A percentile compares a stretch with the other conserved stretches of the same genome.
These are phyloP conservation scores for Clarireedia homoeocarpa DNA, from an alignment of 2,329 filamentous ascomycete species.

Conservation along the genomic window DNA sequence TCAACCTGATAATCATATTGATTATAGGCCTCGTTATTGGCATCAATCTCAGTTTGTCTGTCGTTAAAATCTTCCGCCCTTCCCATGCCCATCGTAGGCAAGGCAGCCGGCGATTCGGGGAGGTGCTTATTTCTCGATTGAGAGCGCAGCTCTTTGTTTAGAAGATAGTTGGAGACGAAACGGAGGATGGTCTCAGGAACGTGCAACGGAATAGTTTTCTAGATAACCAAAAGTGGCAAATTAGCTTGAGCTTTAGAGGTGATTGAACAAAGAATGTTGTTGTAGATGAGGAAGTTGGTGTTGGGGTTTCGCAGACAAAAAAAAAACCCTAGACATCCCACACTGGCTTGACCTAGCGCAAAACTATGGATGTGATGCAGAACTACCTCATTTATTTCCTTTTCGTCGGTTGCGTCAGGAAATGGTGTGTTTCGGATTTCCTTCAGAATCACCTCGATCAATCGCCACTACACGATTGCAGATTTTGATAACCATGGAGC, in stretches of 20 bases:
- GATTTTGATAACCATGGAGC: constrained; percentile 1
- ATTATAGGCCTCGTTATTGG: constrained; percentile 51
- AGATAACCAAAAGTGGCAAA: not conserved
- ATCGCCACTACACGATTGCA: constrained; percentile 2
- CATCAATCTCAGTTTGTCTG: constrained; percentile 54
- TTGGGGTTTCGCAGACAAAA: not conserved
- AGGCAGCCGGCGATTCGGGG: constrained; percentile 26
- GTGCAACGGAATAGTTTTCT: not conserved
- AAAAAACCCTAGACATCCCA: not conserved
- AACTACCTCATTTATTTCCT: not conserved
- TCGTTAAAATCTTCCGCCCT: constrained; percentile 59
- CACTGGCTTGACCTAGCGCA: constrained; percentile 6
- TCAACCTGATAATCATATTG: constrained; percentile 83
- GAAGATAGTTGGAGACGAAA: not conserved
- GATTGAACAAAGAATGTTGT: constrained; percentile 1
- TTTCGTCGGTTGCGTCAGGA: not conserved
- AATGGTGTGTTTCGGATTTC: not conserved
- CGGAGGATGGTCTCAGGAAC: not conserved
- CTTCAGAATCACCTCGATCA: not conserved
- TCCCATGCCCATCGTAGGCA: constrained; percentile 57
- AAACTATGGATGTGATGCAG: not conserved
- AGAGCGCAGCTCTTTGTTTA: constrained; percentile 10
- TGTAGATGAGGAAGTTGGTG: not conserved
- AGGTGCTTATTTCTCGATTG: constrained; percentile 15
- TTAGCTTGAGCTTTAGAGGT: not conserved